Percentiles rank a stretch among this genome's conserved stretches.
phyloP scores from a whole-genome alignment of 2,329 filamentous ascomycete genomes.

The Verticillium nonalfalfae region DNA sequence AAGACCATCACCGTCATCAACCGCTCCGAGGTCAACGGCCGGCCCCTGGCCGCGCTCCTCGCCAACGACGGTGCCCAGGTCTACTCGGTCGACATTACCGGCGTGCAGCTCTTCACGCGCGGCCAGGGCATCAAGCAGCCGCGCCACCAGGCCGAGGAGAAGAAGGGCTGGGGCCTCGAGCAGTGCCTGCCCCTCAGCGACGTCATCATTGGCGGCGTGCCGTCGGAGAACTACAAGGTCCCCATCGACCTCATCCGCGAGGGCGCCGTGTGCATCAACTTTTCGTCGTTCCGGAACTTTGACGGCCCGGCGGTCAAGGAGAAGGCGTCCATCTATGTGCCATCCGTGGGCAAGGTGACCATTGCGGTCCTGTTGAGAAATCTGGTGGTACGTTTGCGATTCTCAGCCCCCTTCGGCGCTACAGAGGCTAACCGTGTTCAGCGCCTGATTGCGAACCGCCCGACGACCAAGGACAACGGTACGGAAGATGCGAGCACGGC shows the following conservation, averaged over 20 bases:
- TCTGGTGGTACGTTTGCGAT: slow-evolving; percentile 62
- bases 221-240: slow-evolving; percentile 83
- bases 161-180: slow-evolving; percentile 71
- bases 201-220: slow-evolving; percentile 91
- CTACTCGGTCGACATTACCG: slow-evolving; percentile 89
- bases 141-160: slow-evolving; percentile 80
- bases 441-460: slow-evolving; percentile 47
- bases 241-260: slow-evolving; percentile 76
- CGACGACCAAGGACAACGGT: slow-evolving; percentile 27
- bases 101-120: slow-evolving; percentile 86
- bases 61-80: slow-evolving; percentile 95
- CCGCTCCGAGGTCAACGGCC: slow-evolving; percentile 88
- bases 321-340: slow-evolving; percentile 94
- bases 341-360: slow-evolving; percentile 95
- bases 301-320: slow-evolving; percentile 79
- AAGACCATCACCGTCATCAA: slow-evolving; percentile 96
- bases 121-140: slow-evolving; percentile 80
- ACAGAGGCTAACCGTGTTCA: slow-evolving; percentile 13
- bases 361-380: slow-evolving; percentile 89
- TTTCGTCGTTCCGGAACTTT: slow-evolving; percentile 94
- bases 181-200: slow-evolving; percentile 84
- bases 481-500: slow-evolving; percentile 13
- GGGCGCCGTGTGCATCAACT: slow-evolving; percentile 97
- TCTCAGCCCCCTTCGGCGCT: neutral
- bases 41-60: slow-evolving; percentile 84